Base-by-base conservation (phyloP, 2,329 filamentous ascomycete species). In the Trichophyton rubrum region DNA sequence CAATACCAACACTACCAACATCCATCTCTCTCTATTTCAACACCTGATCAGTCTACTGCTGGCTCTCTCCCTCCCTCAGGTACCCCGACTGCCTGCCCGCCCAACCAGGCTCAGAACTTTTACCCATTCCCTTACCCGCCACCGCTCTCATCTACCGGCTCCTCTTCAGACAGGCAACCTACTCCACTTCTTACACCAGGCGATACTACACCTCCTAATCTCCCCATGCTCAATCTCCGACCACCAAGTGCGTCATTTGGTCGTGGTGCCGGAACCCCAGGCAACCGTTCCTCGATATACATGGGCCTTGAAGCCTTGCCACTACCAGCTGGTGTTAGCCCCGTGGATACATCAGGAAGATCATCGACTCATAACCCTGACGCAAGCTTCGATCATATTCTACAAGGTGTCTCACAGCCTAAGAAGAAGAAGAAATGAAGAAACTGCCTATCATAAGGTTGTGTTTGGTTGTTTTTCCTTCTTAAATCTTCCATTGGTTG, bases 321-420 rank as follows among this genome's bases (percentile, higher is more conserved):
- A 1, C 63, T 77, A 15, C 75, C 75, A 0, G 71, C 72, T 0
- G 74, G 75, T 5, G 73, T 77, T 56, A 69, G 71, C 5, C 74
- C 75, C 8, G 68, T 75, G 43, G 72, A 76, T 33, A 71, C 73
- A 15, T 71, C 71, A 3, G 64, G 71, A 22, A 69, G 75, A n/a
- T 71, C 74, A 1, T 67, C 71, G 8, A 74, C 71, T 58, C 70
- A 71, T 22, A 78, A 79, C 63, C 77, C 77, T 8, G 75, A 74
- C 58, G 75, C 78, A 70, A 79, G 75, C 59, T 79, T 79, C 63
- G 77, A 78, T 62, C 73, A 76, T 58, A 79, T 79, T 59, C 65
- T 79, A 57, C 73, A 71, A 61, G 72, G 73, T 53, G 71, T 75
- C 56, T 11, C 49, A 22, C 22, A 53, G 4, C 49, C 9, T 13